phyloP scores from a whole-genome alignment of 2,329 filamentous ascomycete species.

The Lachnum nothofagi region DNA sequence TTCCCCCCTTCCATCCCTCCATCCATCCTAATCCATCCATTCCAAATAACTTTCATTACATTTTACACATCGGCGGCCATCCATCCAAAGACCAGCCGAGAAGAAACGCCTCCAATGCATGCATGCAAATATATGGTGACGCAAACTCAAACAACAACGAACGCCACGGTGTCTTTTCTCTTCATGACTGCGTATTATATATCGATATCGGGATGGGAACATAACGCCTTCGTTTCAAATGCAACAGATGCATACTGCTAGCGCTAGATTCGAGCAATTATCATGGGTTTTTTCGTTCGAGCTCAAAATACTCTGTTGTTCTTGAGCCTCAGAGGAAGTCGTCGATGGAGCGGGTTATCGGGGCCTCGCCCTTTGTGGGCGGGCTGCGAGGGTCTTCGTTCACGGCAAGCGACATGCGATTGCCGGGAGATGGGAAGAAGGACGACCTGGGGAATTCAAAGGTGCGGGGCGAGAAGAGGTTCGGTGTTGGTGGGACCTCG shows the following conservation, averaged over 20 bases:
- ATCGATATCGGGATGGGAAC: not conserved
- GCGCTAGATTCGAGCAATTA: no score
- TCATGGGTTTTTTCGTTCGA: no score
- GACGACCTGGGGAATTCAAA: slow-evolving; percentile 69
- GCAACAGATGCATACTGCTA: not conserved
- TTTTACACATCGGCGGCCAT: slow-evolving; percentile 5
- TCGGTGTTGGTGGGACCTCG: slow-evolving; percentile 23
- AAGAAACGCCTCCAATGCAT: slow-evolving; percentile 14
- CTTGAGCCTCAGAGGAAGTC: slow-evolving; percentile 68
- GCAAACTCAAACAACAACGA: no score
- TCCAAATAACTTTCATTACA: slow-evolving; percentile 7
- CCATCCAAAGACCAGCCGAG: not conserved
- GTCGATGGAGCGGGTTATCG: slow-evolving; percentile 73
- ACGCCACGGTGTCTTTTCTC: not conserved
- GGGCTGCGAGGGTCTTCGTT: slow-evolving; percentile 66
- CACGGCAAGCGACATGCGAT: slow-evolving; percentile 25
- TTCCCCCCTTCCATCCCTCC: not conserved
- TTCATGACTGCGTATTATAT: slow-evolving; percentile 10
- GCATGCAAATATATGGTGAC: not conserved
- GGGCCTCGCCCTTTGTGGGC: slow-evolving; percentile 66
- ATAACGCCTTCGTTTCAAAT: not conserved
- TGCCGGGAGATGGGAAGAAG: slow-evolving; percentile 45
- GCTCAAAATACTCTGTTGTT: no score
- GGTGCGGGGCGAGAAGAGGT: slow-evolving; percentile 60
- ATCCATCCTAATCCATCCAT: not conserved